These are phyloP conservation scores for Claviceps pusilla DNA, from an alignment of 2,329 filamentous ascomycete species.

Conservation along the genomic window DNA sequence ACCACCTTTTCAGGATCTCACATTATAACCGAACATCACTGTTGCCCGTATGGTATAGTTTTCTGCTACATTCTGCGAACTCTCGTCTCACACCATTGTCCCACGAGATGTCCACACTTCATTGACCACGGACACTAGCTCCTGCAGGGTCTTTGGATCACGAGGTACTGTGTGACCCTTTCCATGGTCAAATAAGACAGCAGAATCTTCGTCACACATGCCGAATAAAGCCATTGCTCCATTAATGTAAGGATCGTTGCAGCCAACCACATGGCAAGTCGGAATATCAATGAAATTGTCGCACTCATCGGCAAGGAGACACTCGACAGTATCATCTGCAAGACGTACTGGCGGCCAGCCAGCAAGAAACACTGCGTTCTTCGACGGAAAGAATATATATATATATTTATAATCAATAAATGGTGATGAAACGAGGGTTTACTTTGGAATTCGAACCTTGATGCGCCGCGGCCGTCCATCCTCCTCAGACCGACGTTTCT, in stretches of 20 bases:
- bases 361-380: constrained; percentile 26
- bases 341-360: constrained; percentile 35
- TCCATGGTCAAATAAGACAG: constrained; percentile 45
- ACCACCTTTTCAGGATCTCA: too few relatives aligned
- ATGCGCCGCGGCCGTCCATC: constrained; percentile 7
- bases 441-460: constrained; percentile 21
- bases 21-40: too few relatives aligned
- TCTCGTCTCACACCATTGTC: neutral
- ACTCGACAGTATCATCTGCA: constrained; percentile 15
- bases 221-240: constrained; percentile 45
- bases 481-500: constrained; percentile 12
- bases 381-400: neutral
- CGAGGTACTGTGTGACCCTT: constrained; percentile 46
- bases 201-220: constrained; percentile 41
- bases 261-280: constrained; percentile 35
- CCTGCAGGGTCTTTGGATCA: constrained; percentile 30
- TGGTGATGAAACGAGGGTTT: neutral
- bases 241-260: constrained; percentile 40
- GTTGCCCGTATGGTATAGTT: too few relatives aligned
- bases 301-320: constrained; percentile 30
- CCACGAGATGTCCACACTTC: neutral
- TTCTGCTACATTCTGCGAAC: too few relatives aligned
- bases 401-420: neutral
- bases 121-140: constrained; percentile 9
- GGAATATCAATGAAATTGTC: constrained; percentile 32